Evolutionary conservation across 805 yeast species (phyloP).

Genomic region (Maudiozyma serrabonitensis): DNA sequence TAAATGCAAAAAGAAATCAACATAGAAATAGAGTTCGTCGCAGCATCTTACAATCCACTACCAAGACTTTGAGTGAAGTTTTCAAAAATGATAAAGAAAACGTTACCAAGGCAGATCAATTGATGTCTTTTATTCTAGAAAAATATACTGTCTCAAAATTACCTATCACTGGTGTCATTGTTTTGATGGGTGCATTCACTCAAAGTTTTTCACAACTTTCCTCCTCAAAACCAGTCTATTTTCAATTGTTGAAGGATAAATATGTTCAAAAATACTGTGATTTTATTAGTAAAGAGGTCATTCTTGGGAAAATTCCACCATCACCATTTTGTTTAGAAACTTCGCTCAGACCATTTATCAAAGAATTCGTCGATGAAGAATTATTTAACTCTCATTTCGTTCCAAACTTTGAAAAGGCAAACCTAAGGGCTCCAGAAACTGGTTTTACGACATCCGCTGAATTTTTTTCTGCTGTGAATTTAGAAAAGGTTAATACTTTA

Average conservation of each 20-base stretch:
- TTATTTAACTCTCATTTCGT: conserved; percentile 34
- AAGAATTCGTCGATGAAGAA: conserved; percentile 33
- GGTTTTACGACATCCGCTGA: conserved; percentile 50
- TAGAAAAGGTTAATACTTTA: conserved; percentile 35
- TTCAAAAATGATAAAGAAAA: conserved; percentile 15
- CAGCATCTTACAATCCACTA: conserved; percentile 27
- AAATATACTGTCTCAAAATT: conserved; percentile 15
- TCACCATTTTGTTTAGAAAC: conserved; percentile 33
- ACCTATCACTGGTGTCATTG: conserved; percentile 29
- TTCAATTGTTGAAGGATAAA: conserved; percentile 13
- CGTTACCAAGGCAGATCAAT: conserved; percentile 5
- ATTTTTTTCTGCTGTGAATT: conserved; percentile 28
- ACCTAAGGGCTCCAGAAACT: conserved; percentile 69
- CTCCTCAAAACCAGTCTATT: conserved; percentile 16
- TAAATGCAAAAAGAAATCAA: conserved; percentile 23
- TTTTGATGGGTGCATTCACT: conserved; percentile 32
- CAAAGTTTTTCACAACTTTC: conserved; percentile 17
- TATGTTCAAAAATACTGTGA: conserved; percentile 15
- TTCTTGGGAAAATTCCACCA: conserved; percentile 39
- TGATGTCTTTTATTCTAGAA: conserved; percentile 8
- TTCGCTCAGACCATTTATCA: conserved; percentile 37
- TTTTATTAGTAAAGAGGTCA: conserved; percentile 32
- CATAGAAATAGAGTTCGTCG: conserved; percentile 35
- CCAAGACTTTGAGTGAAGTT: conserved; percentile 16
- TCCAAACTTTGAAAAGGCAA: conserved; percentile 63